Evolutionary conservation across 2,329 filamentous ascomycete genomes (phyloP), one percentile per base, ranked within the genome.

Genomic region (Penicillium sp.): DNA sequence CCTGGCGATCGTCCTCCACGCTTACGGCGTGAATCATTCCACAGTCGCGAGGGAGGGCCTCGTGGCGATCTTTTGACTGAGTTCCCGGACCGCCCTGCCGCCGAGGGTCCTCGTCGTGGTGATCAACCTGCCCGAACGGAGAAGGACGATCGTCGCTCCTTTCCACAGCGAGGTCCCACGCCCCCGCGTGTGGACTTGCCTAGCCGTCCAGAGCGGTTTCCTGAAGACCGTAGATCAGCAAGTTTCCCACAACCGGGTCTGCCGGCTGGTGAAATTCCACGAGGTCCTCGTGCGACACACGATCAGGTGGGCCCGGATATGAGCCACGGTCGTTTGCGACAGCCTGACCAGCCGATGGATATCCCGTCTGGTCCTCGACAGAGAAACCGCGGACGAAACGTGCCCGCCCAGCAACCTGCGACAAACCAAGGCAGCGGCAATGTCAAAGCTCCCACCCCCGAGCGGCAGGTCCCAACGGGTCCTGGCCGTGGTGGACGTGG

Each of bases 281-380:
- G 74, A 18, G 79, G 78, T 12, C 79, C 79, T 45, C 74, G 77
- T 48, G 67, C 67, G 43, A 56, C 47, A 47, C 50, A 56, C 26
- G 65, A 73, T 35, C 55, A 63, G 11, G 64, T 64, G 39, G 64
- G 69, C 3, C 59, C 65, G 28, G 70, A 79, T 54, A 63, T 72
- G 54, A 71, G 62, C 40, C 70, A 75, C 61, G 75, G 75, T 28
- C 70, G 76, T 43, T 62, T 76, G 18, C 64, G 69, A n/a, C 66
- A 67, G 54, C 63, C 66, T 12, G 68, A 70, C 9, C 52, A 64
- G 9, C 48, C 60, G 43, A 48, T 59, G 25, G 70, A 82, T 18
- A 73, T 69, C 43, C 79, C 80, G 25, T 78, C 76, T 35, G 81
- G 79, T 1, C 80, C 80, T 44, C 71, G 76, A 49, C 69, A 69